Conservation (phyloP, 331 rosid genomes). For the Saraca asoca region DNA sequence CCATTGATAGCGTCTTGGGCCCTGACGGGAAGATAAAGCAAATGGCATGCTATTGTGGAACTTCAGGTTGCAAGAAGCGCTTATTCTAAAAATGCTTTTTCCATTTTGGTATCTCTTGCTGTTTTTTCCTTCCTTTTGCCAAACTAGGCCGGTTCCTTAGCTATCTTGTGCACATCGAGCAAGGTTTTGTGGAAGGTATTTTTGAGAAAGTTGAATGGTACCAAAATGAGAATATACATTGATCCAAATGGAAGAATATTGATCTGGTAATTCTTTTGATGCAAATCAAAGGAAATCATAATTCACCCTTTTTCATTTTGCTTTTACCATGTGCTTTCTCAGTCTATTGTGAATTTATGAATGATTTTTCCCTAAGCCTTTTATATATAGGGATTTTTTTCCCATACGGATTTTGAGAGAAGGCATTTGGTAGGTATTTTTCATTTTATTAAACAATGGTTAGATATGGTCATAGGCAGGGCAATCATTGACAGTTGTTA, state of each 20-base stretch:
- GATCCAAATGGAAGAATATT: neutral
- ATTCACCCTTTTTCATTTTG: no score
- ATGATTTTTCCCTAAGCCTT: no score
- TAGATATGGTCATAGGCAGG: no score
- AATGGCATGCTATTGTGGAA: conserved; percentile 90
- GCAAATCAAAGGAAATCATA: conserved; percentile 27
- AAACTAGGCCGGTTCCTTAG: neutral
- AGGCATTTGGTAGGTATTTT: no score
- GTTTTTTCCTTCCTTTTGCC: neutral
- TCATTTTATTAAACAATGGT: no score
- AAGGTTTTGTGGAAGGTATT: no score
- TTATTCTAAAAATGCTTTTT: conserved; percentile 46
- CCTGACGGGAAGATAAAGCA: conserved; percentile 75
- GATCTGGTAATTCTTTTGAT: conserved; percentile 12
- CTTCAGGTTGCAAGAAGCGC: conserved; percentile 75
- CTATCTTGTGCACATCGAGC: neutral
- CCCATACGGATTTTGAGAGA: no score
- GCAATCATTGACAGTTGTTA: no score
- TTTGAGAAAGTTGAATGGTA: no score
- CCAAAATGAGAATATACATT: neutral
- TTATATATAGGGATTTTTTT: no score
- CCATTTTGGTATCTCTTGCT: neutral
- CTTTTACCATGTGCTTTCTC: no score
- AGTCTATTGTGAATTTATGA: no score
- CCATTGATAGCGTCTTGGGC: conserved; percentile 77